Evolutionary conservation across 345 rosid genomes (phyloP).

Genomic region (Arabidopsis thaliana): DNA sequence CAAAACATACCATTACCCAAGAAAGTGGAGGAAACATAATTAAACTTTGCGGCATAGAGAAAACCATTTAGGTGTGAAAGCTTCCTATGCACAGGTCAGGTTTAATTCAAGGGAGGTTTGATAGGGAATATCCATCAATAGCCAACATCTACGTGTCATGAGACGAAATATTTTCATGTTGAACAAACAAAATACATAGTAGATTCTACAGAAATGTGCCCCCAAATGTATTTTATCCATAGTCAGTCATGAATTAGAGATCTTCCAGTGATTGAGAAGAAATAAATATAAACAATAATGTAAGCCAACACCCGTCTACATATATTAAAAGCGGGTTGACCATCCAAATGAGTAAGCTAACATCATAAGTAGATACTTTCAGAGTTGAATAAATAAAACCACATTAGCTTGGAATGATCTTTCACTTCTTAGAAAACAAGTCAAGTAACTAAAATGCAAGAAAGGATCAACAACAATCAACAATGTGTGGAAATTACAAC

Average conservation of each 20-base stretch:
- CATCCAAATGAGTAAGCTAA: conserved; percentile 12
- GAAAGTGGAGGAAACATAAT: neutral
- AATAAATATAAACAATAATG: neutral
- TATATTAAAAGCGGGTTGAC: neutral
- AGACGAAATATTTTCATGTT: conserved; percentile 10
- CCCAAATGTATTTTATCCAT: neutral
- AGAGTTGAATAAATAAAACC: conserved; percentile 9
- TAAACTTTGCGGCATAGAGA: neutral
- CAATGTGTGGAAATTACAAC: conserved; percentile 31
- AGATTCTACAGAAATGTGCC: conserved; percentile 9
- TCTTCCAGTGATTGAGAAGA: neutral
- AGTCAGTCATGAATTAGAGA: neutral
- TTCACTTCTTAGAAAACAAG: neutral
- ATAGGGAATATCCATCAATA: neutral
- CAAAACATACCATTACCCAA: neutral
- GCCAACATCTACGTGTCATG: conserved; percentile 13
- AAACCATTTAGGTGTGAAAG: neutral
- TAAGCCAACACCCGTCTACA: conserved; percentile 14
- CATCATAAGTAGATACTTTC: conserved; percentile 14
- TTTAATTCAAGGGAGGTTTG: neutral
- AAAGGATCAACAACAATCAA: conserved; percentile 11
- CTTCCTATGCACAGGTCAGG: neutral
- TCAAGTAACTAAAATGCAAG: neutral
- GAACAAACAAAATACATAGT: neutral
- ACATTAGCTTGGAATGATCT: neutral